A percentile compares a stretch with the other conserved stretches of the same genome.
phyloP scores from a whole-genome alignment of 805 yeast genomes.

The Saccharomycopsis guyanensis region DNA sequence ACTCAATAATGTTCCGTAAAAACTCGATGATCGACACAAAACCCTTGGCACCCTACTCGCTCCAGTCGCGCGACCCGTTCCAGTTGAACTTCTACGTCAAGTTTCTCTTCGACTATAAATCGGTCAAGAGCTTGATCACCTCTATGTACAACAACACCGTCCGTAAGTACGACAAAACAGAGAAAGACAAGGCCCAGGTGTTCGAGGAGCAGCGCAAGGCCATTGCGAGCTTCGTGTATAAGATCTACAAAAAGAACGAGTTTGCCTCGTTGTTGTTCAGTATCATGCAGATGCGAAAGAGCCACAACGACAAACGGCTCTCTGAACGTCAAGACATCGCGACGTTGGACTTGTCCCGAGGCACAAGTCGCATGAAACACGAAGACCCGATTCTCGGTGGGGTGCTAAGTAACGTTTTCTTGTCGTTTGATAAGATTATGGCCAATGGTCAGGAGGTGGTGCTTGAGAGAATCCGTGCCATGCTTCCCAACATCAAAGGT shows the following conservation, averaged over 20 bases:
- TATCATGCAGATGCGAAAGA: constrained; percentile 2
- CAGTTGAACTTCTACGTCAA: constrained; percentile 12
- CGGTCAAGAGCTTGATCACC: constrained; percentile 7
- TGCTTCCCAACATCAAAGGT: constrained; percentile 9
- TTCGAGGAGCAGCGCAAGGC: constrained; percentile 6
- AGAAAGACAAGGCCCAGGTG: neutral
- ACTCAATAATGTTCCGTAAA: constrained; percentile 4
- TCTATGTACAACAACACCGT: constrained; percentile 7
- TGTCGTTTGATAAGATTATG: neutral
- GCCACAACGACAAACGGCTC: constrained; percentile 5
- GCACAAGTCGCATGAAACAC: neutral
- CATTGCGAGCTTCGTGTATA: neutral
- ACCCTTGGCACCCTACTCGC: constrained; percentile 11
- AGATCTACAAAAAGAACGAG: constrained; percentile 11
- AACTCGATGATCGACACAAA: constrained; percentile 5
- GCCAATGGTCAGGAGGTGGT: constrained; percentile 1
- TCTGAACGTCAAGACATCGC: constrained; percentile 7
- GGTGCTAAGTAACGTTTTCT: constrained; percentile 1
- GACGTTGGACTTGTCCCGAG: constrained; percentile 4
- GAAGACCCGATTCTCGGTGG: neutral
- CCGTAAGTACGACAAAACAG: neutral
- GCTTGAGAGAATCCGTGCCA: neutral
- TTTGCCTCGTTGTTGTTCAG: constrained; percentile 12
- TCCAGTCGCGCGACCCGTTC: constrained; percentile 10
- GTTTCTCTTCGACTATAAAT: constrained; percentile 10